A percentile compares a stretch with the other conserved stretches of the same genome.
These are phyloP conservation scores for Trametes gibbosa DNA, from an alignment of 768 basidiomycete species.

Conservation along the genomic window DNA sequence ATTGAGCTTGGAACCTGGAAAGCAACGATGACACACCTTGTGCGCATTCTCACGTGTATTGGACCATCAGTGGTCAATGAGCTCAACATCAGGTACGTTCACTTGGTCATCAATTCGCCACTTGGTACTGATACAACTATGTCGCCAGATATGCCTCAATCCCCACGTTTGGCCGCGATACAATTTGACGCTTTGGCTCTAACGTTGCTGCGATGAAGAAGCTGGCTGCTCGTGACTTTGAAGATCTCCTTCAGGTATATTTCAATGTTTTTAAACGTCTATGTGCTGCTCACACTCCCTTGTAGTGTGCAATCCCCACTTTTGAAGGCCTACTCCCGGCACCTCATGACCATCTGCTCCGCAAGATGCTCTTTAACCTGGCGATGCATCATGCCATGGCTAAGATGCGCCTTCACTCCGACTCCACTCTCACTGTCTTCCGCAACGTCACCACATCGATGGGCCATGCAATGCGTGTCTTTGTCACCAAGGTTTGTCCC, in stretches of 20 bases:
- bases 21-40: slow-evolving; percentile 25
- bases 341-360: slow-evolving; percentile 23
- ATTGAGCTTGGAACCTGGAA: slow-evolving; percentile 38
- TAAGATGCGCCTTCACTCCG: no score
- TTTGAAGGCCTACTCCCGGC: slow-evolving; percentile 33
- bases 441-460: slow-evolving; percentile 27
- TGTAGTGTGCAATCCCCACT: slow-evolving; percentile 35
- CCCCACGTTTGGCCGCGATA: slow-evolving; percentile 23
- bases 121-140: background rate
- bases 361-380: slow-evolving; percentile 31
- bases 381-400: background rate
- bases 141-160: slow-evolving; percentile 18
- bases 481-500: slow-evolving; percentile 28
- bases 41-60: slow-evolving; percentile 22
- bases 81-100: background rate
- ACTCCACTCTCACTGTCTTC: slow-evolving; percentile 12
- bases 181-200: slow-evolving; percentile 23
- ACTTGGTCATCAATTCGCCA: background rate
- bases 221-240: slow-evolving; percentile 28
- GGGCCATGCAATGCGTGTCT: slow-evolving; percentile 32
- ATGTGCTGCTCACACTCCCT: background rate
- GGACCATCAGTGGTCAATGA: slow-evolving; percentile 16
- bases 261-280: background rate
- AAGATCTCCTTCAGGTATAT: slow-evolving; percentile 19
- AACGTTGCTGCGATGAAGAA: slow-evolving; percentile 28